These are phyloP conservation scores for Cryptosporidium parvum DNA, from an alignment of 169 alveolate species.

Conservation along the genomic window DNA sequence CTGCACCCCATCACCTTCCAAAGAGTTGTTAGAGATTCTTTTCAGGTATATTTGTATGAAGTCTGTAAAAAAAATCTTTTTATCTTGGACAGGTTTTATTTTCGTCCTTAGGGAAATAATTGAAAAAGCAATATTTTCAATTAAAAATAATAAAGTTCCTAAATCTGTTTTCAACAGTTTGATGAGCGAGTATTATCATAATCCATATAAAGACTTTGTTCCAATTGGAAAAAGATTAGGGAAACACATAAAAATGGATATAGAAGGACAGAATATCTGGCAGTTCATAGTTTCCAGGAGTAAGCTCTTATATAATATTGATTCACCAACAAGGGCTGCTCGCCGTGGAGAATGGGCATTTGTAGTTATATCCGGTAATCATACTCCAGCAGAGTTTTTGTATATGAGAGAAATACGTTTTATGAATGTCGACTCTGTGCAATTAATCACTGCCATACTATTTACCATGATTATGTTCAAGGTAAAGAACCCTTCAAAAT, in stretches of 20 bases:
- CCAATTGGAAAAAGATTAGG: slow-evolving; percentile 33
- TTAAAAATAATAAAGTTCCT: slow-evolving; percentile 7
- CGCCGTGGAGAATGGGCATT: slow-evolving; percentile 73
- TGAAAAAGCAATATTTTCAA: slow-evolving; percentile 13
- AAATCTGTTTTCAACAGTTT: slow-evolving; percentile 6
- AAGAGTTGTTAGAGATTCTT: slow-evolving; percentile 4
- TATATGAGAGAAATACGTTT: slow-evolving; percentile 59
- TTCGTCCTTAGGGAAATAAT: slow-evolving; percentile 49
- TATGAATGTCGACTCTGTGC: slow-evolving; percentile 50
- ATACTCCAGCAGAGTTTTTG: slow-evolving; percentile 54
- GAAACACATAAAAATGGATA: slow-evolving; percentile 29
- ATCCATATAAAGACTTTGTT: slow-evolving; percentile 30
- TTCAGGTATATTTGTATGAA: slow-evolving; percentile 64
- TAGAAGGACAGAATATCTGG: slow-evolving; percentile 57
- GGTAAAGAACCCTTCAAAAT: slow-evolving; percentile 37
- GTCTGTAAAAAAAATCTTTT: slow-evolving; percentile 13
- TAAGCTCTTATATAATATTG: slow-evolving; percentile 30
- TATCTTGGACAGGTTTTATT: slow-evolving; percentile 38
- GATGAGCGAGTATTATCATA: slow-evolving; percentile 27
- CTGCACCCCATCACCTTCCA: slow-evolving; percentile 39
- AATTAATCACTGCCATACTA: slow-evolving; percentile 41
- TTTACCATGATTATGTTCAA: slow-evolving; percentile 59
- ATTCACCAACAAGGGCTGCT: slow-evolving; percentile 65
- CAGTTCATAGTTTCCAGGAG: slow-evolving; percentile 41
- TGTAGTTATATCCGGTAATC: slow-evolving; percentile 43